Evolutionary conservation across 2,329 filamentous ascomycete species (phyloP).

Genomic region (Xylogone sp.): DNA sequence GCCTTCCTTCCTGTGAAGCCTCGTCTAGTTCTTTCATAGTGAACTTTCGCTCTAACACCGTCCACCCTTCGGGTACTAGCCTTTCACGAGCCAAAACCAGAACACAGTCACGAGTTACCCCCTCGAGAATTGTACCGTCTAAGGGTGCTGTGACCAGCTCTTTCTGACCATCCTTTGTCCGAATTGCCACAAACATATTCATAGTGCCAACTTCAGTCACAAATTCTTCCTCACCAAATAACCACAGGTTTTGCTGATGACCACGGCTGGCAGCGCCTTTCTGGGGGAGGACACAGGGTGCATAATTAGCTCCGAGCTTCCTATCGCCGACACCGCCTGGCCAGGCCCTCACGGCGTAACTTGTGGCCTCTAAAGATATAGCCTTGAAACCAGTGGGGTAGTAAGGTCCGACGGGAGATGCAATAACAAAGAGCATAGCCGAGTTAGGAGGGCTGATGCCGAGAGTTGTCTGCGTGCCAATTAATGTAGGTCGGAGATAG

Average conservation of each 20-base stretch:
- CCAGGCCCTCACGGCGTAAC: slow-evolving; percentile 96
- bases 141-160: slow-evolving; percentile 93
- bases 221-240: slow-evolving; percentile 93
- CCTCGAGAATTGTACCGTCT: slow-evolving; percentile 94
- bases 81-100: slow-evolving; percentile 81
- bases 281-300: slow-evolving; percentile 99
- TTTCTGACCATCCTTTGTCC: slow-evolving; percentile 79
- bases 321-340: slow-evolving; percentile 96
- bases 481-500: slow-evolving; percentile 94
- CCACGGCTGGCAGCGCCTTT: slow-evolving; percentile 85
- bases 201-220: slow-evolving; percentile 98
- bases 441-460: slow-evolving; percentile 90
- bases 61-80: slow-evolving; percentile 83
- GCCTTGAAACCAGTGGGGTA: slow-evolving; percentile 99
- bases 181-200: slow-evolving; percentile 94
- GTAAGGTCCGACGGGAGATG: slow-evolving; percentile 94
- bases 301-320: slow-evolving; percentile 98
- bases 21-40: slow-evolving; percentile 83
- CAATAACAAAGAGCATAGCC: slow-evolving; percentile 90
- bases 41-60: slow-evolving; percentile 82
- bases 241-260: slow-evolving; percentile 97
- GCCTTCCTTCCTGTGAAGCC: slow-evolving; percentile 75
- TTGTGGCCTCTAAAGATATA: slow-evolving; percentile 88
- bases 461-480: slow-evolving; percentile 91
- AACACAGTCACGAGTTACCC: slow-evolving; percentile 89